Evolutionary conservation across 148 eudicot species (phyloP).

Genomic region (Beta vulgaris): DNA sequence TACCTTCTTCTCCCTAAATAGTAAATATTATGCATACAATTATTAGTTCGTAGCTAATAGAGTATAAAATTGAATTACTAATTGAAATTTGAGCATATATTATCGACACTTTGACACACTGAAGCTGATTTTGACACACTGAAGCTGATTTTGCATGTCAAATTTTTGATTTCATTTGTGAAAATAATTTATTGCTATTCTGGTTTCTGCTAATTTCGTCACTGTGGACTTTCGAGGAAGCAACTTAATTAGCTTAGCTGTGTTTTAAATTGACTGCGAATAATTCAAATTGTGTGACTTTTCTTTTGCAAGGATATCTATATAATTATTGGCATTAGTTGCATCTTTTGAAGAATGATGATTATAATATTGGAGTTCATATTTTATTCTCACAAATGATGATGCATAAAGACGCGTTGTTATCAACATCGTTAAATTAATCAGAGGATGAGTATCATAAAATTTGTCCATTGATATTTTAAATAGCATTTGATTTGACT

Average conservation of each 20-base stretch:
- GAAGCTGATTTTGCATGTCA: conserved; percentile 10
- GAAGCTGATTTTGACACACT: not conserved
- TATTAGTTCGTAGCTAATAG: no score
- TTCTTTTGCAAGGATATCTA: not conserved
- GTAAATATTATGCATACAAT: no score
- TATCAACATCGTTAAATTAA: not conserved
- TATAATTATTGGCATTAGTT: no score
- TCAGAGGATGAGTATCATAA: no score
- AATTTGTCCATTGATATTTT: no score
- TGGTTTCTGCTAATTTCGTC: not conserved
- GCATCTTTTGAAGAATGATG: not conserved
- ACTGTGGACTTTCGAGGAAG: conserved; percentile 3
- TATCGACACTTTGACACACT: not conserved
- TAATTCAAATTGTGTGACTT: conserved; percentile 3
- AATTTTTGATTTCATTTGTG: no score
- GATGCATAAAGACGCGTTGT: not conserved
- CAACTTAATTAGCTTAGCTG: conserved; percentile 17
- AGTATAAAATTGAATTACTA: no score
- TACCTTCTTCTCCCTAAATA: no score
- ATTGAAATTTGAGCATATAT: no score
- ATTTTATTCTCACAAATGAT: not conserved
- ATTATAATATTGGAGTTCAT: not conserved
- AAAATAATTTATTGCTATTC: not conserved
- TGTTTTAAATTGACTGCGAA: not conserved
- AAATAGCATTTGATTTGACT: not conserved